These are phyloP conservation scores for Papiliotrema flavescens DNA, from an alignment of 1,284 basidiomycete genomes.

Conservation along the genomic window DNA sequence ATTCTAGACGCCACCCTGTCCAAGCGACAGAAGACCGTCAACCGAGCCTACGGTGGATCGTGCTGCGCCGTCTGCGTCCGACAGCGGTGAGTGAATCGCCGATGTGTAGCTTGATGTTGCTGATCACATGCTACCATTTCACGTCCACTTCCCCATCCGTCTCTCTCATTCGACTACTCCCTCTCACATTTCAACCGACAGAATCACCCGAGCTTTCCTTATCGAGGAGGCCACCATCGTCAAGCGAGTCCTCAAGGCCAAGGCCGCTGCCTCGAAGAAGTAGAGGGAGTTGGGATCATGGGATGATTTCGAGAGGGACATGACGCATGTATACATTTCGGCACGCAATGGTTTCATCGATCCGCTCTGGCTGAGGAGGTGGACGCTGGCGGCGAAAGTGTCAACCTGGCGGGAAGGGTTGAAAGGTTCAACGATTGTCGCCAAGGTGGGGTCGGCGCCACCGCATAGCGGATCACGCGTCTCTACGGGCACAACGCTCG, in stretches of 20 bases:
- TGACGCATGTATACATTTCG: background rate
- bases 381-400: no score
- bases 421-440: no score
- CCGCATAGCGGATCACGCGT: no score
- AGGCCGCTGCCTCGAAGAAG: conserved; percentile 48
- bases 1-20: conserved; percentile 72
- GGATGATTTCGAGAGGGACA: background rate
- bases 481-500: no score
- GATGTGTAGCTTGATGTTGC: background rate
- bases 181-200: conserved; percentile 39
- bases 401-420: no score
- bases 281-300: conserved; percentile 19
- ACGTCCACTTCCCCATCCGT: background rate
- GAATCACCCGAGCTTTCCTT: conserved; percentile 96
- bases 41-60: conserved; percentile 91
- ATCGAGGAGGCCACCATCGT: conserved; percentile 99
- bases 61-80: conserved; percentile 89
- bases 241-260: conserved; percentile 97
- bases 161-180: background rate
- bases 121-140: conserved; percentile 6
- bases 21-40: conserved; percentile 92
- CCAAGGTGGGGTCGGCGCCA: no score
- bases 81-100: conserved; percentile 63
- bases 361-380: no score
- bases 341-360: background rate